Conservation (phyloP, 371 early-diverging fungal species). For the Dichotomocladium elegans region DNA sequence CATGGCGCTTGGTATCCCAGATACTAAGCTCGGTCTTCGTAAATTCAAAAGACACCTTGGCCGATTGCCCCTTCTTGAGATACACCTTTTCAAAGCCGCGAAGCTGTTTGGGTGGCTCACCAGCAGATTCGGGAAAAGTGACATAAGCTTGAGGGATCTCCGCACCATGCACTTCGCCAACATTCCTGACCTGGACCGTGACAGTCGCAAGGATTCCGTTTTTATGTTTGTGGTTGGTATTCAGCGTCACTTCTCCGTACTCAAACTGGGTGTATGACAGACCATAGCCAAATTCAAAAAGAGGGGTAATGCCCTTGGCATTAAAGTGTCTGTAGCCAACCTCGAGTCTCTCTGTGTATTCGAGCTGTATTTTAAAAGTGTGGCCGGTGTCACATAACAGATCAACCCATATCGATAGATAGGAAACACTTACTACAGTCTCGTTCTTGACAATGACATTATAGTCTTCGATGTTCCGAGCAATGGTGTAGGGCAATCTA, state of each 20-base stretch:
- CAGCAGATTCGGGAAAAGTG: slow-evolving; percentile 28
- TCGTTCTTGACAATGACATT: slow-evolving; percentile 39
- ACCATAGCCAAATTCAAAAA: slow-evolving; percentile 53
- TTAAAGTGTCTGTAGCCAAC: slow-evolving; percentile 51
- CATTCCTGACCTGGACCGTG: slow-evolving; percentile 36
- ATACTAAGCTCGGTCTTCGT: slow-evolving; percentile 24
- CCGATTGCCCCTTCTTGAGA: slow-evolving; percentile 16
- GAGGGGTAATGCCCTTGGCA: slow-evolving; percentile 35
- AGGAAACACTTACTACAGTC: not conserved
- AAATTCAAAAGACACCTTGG: slow-evolving; percentile 21
- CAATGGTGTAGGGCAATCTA: slow-evolving; percentile 50
- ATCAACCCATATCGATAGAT: not conserved
- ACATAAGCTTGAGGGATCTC: slow-evolving; percentile 50
- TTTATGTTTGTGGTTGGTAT: not conserved
- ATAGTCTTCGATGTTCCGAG: slow-evolving; percentile 29
- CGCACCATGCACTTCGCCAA: slow-evolving; percentile 38
- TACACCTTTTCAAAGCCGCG: slow-evolving; percentile 40
- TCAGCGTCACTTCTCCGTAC: slow-evolving; percentile 20
- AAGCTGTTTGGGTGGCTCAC: slow-evolving; percentile 40
- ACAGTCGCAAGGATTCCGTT: not conserved
- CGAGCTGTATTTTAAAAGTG: slow-evolving; percentile 9
- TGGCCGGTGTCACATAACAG: not conserved
- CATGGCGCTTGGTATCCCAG: slow-evolving; percentile 21
- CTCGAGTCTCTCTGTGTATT: slow-evolving; percentile 46
- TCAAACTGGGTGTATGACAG: slow-evolving; percentile 52